Base-by-base conservation (phyloP, 306 rosid genomes). In the Trifolium fragiferum region DNA sequence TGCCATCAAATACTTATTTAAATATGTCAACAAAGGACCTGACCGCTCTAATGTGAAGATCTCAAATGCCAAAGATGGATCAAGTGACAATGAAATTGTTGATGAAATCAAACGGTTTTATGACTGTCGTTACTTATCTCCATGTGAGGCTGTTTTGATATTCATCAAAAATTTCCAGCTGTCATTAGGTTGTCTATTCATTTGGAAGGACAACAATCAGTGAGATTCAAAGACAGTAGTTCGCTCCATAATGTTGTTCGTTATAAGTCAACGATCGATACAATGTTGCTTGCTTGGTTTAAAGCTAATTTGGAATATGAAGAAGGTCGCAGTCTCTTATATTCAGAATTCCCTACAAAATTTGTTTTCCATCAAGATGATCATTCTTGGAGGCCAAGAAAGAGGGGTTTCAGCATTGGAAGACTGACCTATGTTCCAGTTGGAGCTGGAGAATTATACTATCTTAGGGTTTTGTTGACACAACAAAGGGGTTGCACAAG, bases 201-300 rank as follows among this genome's bases (percentile, higher is more conserved):
- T 50, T 5, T 50, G 0, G 20, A 16, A 50, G 6, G 6, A 15
- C 23, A 50, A 50, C 57, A 50, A 3, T 1, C 3, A 3, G 3
- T 25, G 0, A 25, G 3, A 25, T 25, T 25, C 2, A 3, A 25
- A 2, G 30, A 25, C 2, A 25, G 2, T 25, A 25, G 30, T 25
- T 1, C 30, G 2, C 30, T 25, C 3, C 3, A 25, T 2, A 25
- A 25, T 25, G 30, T 25, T 25, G 3, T 25, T 2, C 6, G 3
- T 1, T 6, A 6, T 6, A 6, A 2, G n/a, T 21, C n/a, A 18
- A 15, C 6, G 10, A 15, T 50, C 1, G 21, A 7, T 8, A 50
- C 21, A n/a, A 50, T 50, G 57, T 50, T 50, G n/a, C 21, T 50
- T n/a, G 57, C 57, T 5, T 50, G 57, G 57, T 50, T 50, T 50